Base-by-base conservation (phyloP, 2,329 filamentous ascomycete genomes). In the Apiospora phragmitis region DNA sequence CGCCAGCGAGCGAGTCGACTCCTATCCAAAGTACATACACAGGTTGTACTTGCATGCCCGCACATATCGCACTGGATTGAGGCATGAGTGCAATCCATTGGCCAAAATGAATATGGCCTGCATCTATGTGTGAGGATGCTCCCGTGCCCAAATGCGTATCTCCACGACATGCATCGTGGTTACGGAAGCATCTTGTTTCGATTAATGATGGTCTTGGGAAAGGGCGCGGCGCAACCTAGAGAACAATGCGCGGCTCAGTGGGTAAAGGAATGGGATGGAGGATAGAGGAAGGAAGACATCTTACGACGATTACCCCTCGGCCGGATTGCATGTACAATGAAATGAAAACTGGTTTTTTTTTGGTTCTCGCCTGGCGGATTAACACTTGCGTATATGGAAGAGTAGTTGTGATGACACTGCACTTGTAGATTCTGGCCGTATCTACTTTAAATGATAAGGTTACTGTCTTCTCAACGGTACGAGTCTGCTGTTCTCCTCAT, bases 321-420 rank as follows among this genome's bases (percentile, higher is more conserved):
- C 26, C 38, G 65, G 42, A 26, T 45, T 43, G 65, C 65, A 43
- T 67, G 65, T 67, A 67, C 65, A 67, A 67, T 67, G 65, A 55
- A 62, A 65, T 35, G 49, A 32, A 59, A 55, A 62, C 45, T 42
- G 49, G 49, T 69, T 42, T 42, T 38, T n/a, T 24, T 43, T 43
- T 49, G 45, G 45, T 62, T 62, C 18, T 67, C 38, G 38, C 55
- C 68, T 49, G 72, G 59, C 43, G 62, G 71, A 72, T 72, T 70
- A 72, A 70, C 72, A 71, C 69, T 71, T 42, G 42, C 65, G 42
- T 35, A 67, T 67, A 73, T 72, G 55, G 32, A 38, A 62, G 32
- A 38, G 55, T 35, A 59, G 71, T 72, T 24, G 21, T 3, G 21
- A 24, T 24, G 45, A 24, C 21, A 8, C 8, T 21, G 16, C 18